Evolutionary conservation across 805 yeast genomes (phyloP), one percentile per base, ranked within the genome.

Genomic region (Saccharomycopsis capsularis): DNA sequence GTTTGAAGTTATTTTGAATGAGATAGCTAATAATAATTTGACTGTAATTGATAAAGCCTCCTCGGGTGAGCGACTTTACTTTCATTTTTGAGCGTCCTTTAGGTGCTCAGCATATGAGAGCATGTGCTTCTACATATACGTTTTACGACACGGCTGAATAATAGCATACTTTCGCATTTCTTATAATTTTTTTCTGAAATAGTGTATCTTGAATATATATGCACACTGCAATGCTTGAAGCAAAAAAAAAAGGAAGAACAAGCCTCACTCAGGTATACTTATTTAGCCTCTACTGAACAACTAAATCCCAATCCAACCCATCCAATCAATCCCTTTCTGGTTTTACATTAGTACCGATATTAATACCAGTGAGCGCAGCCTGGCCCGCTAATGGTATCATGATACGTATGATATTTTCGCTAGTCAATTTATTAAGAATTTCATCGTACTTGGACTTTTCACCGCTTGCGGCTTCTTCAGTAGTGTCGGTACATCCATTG

Each of bases 351-450:
- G 7, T 27, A 27, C 32, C 32, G 19, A 41, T 11, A 45, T 46
- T 46, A 32, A 47, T 37, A 4, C 44, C 53, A 18, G 44, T 19
- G 15, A 50, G 25, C 4, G 45, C 39, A 6, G 49, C 53, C 32
- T 50, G 50, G 2, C 50, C 49, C 3, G 53, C 53, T 22, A 50
- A 32, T 3, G 53, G 53, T n/a, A 50, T 46, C 44, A 50, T 15
- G 3, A 50, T 13, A 15, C 53, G 29, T 5, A 50, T 34, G 18
- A 50, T 50, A 32, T 50, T 34, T 24, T 34, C 40, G 21, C 22
- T 24, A 27, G 23, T 30, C n/a, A 49, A 18, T 25, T 34, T 18
- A 29, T 36, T 38, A n/a, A 49, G 29, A 23, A 49, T 41, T 21
- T 36, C 35, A 4, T 30, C 18, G 13, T 16, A 24, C 21, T 7